These are phyloP conservation scores for Antitrichia curtipendula DNA, from an alignment of 225 moss, liverwort and hornwort species.

Conservation along the genomic window DNA sequence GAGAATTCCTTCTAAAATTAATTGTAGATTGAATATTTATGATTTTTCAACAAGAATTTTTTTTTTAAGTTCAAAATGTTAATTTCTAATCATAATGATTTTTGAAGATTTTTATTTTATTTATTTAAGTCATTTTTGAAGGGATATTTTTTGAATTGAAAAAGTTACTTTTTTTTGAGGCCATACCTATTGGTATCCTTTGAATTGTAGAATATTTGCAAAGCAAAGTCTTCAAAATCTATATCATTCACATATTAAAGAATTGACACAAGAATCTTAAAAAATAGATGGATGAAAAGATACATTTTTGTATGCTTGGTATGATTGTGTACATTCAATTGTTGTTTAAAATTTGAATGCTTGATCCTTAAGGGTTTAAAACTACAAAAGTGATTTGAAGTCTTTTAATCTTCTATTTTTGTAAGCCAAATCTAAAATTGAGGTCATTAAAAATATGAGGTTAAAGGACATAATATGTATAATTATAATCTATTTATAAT, in stretches of 20 bases:
- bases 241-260: background rate
- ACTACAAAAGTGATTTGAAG: background rate
- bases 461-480: background rate
- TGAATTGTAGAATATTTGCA: background rate
- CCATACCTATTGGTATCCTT: rapidly evolving
- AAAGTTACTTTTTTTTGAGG: background rate
- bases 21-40: background rate
- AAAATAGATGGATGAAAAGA: background rate
- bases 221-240: background rate
- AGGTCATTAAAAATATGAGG: background rate
- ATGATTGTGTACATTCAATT: background rate
- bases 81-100: background rate
- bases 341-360: background rate
- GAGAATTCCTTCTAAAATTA: background rate
- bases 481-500: background rate
- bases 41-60: too few relatives aligned
- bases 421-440: background rate
- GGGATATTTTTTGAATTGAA: too few relatives aligned
- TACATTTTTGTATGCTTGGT: background rate
- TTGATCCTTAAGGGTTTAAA: background rate
- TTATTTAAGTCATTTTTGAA: too few relatives aligned
- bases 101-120: background rate
- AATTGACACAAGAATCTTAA: background rate
- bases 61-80: background rate
- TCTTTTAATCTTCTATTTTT: background rate